Evolutionary conservation across 1,139 yeast genomes (phyloP).

Genomic region (Zygotorulaspora mrakii): DNA sequence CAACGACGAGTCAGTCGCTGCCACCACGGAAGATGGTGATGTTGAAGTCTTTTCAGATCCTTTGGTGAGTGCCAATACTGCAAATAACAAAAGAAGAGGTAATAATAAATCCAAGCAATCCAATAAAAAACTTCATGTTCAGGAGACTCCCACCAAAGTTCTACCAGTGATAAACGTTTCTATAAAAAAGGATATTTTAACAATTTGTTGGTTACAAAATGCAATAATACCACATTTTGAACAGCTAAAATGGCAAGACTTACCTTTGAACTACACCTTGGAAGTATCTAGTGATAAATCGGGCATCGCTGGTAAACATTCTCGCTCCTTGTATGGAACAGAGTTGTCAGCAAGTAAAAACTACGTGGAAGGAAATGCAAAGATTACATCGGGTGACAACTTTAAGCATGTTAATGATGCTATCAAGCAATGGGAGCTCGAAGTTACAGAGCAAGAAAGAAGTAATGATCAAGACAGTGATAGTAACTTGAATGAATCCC

Average conservation of each 20-base stretch:
- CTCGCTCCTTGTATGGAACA: conserved; percentile 50
- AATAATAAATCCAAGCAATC: conserved; percentile 48
- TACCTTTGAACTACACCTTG: conserved; percentile 31
- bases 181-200: conserved; percentile 43
- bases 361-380: conserved; percentile 69
- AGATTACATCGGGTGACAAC: conserved; percentile 62
- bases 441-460: conserved; percentile 30
- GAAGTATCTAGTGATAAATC: conserved; percentile 30
- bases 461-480: conserved; percentile 34
- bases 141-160: conserved; percentile 9
- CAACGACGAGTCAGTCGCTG: conserved; percentile 47
- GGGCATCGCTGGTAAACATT: conserved; percentile 33
- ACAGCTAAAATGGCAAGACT: conserved; percentile 51
- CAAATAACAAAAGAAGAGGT: conserved; percentile 39
- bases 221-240: conserved; percentile 66
- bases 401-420: conserved; percentile 47
- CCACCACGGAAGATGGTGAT: conserved; percentile 63
- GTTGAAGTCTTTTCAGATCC: conserved; percentile 64
- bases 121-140: conserved; percentile 40
- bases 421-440: conserved; percentile 44
- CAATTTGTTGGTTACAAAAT: conserved; percentile 69
- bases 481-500: conserved; percentile 44
- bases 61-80: conserved; percentile 31
- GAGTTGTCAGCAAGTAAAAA: conserved; percentile 68
- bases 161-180: conserved; percentile 42